Percentiles rank a stretch among this genome's conserved stretches.
phyloP scores from a whole-genome alignment of 345 rosid genomes.

The Eucalyptus victrix region DNA sequence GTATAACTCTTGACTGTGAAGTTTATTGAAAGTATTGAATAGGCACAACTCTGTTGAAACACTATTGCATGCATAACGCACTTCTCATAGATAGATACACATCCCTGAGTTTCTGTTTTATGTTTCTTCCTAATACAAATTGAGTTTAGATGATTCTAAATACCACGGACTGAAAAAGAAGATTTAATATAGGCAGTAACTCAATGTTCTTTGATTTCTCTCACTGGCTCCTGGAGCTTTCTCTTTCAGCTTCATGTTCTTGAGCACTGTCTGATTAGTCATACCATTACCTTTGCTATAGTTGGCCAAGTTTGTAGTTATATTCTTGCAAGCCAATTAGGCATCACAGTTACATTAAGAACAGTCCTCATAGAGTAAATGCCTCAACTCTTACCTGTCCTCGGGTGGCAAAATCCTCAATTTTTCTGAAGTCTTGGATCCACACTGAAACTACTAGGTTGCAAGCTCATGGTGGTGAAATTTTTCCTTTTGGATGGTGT shows the following conservation, averaged over 20 bases:
- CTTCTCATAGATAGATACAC: not conserved
- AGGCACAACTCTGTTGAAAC: not conserved
- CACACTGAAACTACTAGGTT: not conserved
- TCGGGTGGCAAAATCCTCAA: not conserved
- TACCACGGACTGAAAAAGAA: not conserved
- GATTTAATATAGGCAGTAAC: not conserved
- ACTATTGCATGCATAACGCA: not conserved
- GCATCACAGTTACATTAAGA: not conserved
- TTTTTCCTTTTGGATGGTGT: not conserved
- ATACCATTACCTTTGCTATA: not conserved
- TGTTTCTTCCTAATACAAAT: not conserved
- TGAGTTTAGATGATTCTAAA: not conserved
- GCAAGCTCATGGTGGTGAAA: not conserved
- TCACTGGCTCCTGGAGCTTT: not conserved
- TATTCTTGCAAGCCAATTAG: not conserved
- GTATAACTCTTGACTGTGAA: not conserved
- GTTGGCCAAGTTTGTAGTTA: not conserved
- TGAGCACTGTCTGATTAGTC: not conserved
- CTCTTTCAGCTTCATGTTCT: not conserved
- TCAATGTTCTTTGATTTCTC: not conserved
- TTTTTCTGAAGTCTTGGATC: not conserved
- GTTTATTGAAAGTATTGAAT: not conserved
- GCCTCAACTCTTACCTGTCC: not conserved
- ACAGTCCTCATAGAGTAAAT: not conserved
- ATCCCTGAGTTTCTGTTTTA: not conserved